Conservation (phyloP, 495 filamentous ascomycete genomes). For the Friedmanniomyces simplex region DNA sequence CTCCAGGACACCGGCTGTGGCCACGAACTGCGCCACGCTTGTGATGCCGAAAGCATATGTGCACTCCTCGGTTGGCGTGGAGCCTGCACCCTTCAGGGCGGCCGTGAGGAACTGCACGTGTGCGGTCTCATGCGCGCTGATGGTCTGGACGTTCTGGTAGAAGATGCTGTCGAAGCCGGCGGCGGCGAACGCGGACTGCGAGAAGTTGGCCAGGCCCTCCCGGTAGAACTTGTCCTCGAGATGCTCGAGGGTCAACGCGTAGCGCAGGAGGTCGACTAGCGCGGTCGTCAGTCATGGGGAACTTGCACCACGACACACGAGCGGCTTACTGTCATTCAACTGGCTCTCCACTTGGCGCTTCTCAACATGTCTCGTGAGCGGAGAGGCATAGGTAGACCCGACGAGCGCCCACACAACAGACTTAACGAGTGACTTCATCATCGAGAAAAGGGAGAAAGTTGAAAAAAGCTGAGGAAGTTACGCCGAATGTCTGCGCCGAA, state of each 20-base stretch:
- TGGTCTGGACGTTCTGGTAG: slow-evolving; percentile 42
- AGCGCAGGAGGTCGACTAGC: slow-evolving; percentile 27
- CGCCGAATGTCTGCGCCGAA: not conserved
- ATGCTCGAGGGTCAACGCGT: slow-evolving; percentile 39
- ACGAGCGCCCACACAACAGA: not conserved
- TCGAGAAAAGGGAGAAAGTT: not conserved
- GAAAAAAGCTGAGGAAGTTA: not conserved
- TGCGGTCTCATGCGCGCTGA: slow-evolving; percentile 45
- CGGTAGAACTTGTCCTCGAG: slow-evolving; percentile 38
- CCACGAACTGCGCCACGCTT: slow-evolving; percentile 40
- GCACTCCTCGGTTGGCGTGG: slow-evolving; percentile 41
- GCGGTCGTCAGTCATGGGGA: not conserved
- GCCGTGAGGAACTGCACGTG: slow-evolving; percentile 48
- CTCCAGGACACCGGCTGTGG: slow-evolving; percentile 45
- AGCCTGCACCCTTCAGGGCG: slow-evolving; percentile 40
- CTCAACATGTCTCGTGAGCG: not conserved
- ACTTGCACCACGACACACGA: not conserved
- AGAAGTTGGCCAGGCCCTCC: slow-evolving; percentile 48
- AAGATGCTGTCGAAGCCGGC: slow-evolving; percentile 42
- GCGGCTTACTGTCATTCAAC: slow-evolving; percentile 13
- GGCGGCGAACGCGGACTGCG: slow-evolving; percentile 38
- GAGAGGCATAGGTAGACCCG: slow-evolving; percentile 1
- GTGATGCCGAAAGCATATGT: slow-evolving; percentile 48
- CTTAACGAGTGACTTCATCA: not conserved
- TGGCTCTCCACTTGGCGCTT: slow-evolving; percentile 14